Base-by-base conservation (phyloP, 2,329 filamentous ascomycete species). In the Colletotrichum costaricense region DNA sequence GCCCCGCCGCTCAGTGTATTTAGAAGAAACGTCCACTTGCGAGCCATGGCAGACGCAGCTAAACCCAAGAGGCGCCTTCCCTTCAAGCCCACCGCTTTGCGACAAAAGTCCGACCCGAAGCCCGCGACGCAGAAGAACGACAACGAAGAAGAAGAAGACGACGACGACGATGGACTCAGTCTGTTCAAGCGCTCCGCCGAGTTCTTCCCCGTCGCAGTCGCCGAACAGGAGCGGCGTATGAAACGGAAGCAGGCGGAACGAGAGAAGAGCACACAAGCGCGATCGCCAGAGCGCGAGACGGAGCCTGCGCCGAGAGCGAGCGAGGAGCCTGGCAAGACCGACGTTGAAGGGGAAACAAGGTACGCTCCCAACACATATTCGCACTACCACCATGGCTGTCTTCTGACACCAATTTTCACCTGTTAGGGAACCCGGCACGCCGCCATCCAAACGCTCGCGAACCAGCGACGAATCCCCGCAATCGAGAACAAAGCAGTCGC, bases 121-220 rank as follows among this genome's bases (percentile, higher is more conserved):
- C 68, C 78, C 19, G 73, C 76, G 22, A 69, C 65, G 58, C 42
- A 49, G 42, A 63, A 67, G 59, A 65, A 38, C 46, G 35, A 65
- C 8, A 26, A 38, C 46, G 74, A 78, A 0, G 75, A 26, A 26
- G 75, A 26, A 26, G 26, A 77, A 12, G 78, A 80, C 11, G 79
- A 80, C 19, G 80, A 85, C 52, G 82, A 81, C 33, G 82, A 85
- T 63, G 79, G 78, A 2, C 81, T 90, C 12, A 82, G 81, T 2
- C 80, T 90, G 6, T 91, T 91, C 75, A 83, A 85, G 55, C 86
- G 87, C 5, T 83, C 86, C 14, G 86, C 85, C 74, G 83, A 86
- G 70, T 88, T 89, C 78, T 88, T 86, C 63, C 82, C 85, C 6
- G 81, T 83, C 46, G 78, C 86, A 38, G 78, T 82, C 67, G 83